Evolutionary conservation across 2,329 filamentous ascomycete species (phyloP), one percentile per base, ranked within the genome.

Genomic region (Fusarium domesticum): DNA sequence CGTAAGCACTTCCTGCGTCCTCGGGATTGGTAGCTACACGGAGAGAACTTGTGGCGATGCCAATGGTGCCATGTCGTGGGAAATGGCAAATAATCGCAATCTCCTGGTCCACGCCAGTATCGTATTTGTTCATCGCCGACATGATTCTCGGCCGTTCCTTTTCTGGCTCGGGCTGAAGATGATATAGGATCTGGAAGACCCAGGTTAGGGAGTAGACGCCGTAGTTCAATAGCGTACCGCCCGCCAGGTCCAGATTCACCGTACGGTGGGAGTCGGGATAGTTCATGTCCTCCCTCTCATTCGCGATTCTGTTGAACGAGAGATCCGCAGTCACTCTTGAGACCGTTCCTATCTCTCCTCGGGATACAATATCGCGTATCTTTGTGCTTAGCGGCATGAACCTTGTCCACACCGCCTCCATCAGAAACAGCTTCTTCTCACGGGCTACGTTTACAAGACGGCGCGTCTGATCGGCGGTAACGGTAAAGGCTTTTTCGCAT

Each of bases 321-420:
- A 28, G 14, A 28, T 28, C 23, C 7, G 23, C 23, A 12, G 23
- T 28, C 14, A 28, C 38, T 5, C 46, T 42, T 2, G 37, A 42
- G 1, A 45, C 37, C 5, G 31, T 25, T 3, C 37, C 46, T 47
- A 81, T 76, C 50, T 71, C 69, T 19, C 75, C 76, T 2, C 67
- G 64, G 41, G 66, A 53, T 37, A 81, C 71, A 44, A 50, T 18
- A 11, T 50, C 35, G 10, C 47, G 37, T 16, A 53, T 41, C 31
- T 53, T 37, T 6, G 25, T 56, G 15, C 61, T 56, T 20, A 67
- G 43, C 2, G 66, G 66, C 38, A 61, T 63, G 48, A 63, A 66
- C 8, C 66, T 54, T 11, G 64, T 65, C 66, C 66, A 68, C 51
- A 68, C 59, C 2, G 66, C 66, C 44, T 69, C 66, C 55, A 66